Evolutionary conservation across 441 rosid genomes (phyloP).

Genomic region (Croton setiger): DNA sequence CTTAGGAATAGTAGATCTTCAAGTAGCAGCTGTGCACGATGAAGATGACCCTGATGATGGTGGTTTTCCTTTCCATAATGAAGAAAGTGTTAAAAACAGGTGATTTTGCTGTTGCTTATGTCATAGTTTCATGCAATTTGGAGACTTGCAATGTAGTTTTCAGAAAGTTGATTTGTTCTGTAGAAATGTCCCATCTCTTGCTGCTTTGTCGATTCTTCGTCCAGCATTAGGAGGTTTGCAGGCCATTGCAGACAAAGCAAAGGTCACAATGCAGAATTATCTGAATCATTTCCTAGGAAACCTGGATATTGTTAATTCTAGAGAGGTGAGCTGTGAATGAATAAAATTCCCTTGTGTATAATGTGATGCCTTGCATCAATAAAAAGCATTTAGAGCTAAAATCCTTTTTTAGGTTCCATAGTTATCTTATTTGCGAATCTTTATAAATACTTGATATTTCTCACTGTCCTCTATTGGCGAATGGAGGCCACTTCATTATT

Average conservation of each 20-base stretch:
- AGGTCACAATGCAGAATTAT: conserved; percentile 95
- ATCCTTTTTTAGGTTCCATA: not conserved
- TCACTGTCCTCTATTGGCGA: not conserved
- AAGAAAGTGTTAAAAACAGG: conserved; percentile 79
- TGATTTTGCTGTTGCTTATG: conserved; percentile 21
- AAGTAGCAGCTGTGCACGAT: conserved; percentile 65
- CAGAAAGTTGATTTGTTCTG: conserved; percentile 22
- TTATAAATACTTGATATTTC: not conserved
- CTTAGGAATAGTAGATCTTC: conserved; percentile 92
- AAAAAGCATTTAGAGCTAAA: not conserved
- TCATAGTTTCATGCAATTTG: not conserved
- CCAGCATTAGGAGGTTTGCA: conserved; percentile 90
- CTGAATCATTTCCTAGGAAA: conserved; percentile 92
- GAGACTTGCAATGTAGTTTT: conserved; percentile 9
- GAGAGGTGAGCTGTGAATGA: conserved; percentile 50
- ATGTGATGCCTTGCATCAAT: conserved; percentile 3
- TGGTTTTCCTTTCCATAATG: conserved; percentile 59
- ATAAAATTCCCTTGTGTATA: not conserved
- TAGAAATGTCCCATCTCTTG: conserved; percentile 96
- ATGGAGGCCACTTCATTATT: too few relatives aligned
- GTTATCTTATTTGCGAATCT: not conserved
- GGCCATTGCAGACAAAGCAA: conserved; percentile 81
- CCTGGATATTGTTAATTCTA: conserved; percentile 89
- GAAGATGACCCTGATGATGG: conserved; percentile 91
- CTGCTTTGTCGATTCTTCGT: conserved; percentile 86